Evolutionary conservation across 192 early-diverging fungal species (phyloP), one percentile per base, ranked within the genome.

Genomic region (Coemansia sp.): DNA sequence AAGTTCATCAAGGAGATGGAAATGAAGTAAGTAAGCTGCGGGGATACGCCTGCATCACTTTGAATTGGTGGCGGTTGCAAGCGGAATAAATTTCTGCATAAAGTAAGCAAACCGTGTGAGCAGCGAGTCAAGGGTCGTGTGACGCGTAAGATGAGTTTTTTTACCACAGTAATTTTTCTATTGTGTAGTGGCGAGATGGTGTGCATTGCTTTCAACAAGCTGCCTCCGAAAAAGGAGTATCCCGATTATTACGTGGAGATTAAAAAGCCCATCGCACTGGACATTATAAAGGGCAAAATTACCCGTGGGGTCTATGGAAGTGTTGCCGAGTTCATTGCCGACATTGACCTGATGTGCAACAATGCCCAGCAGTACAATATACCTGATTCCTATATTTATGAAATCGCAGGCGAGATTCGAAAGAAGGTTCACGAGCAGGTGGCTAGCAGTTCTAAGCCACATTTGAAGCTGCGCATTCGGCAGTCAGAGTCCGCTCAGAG

Each of bases 201-300:
- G 48, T 76, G 72, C 42, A 30, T 62, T 45, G 56, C 66, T 9
- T 76, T 76, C 42, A 76, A 76, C 63, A 76, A 83, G 46, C 72
- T 97, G 15, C 90, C 90, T 13, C 61, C 73, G n/a, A 70, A 86
- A 43, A 79, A 76, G 54, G 80, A 84, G 23, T 99, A 96, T 51
- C 88, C 93, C 0, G 88, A 89, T 64, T 99, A 99, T 61, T 97
- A 96, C 59, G 75, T 84, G 47, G 80, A 94, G 51, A 99, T 99
- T 52, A 73, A 76, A 43, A 69, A 85, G 41, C 96, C 96, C 6
- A 92, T 96, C 50, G 88, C 94, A 0, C 76, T 99, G 79, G 88
- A 94, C 44, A 90, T 87, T 31, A 99, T 99, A 67, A 80, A 86
- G 67, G 76, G 81, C 45, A 81, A 87, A 38, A 87, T 95, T 48